Percentiles rank a stretch among this genome's conserved stretches.
Evolutionary conservation across 1,284 basidiomycete species (phyloP).

Genomic region (Cryptococcus neoformans): DNA sequence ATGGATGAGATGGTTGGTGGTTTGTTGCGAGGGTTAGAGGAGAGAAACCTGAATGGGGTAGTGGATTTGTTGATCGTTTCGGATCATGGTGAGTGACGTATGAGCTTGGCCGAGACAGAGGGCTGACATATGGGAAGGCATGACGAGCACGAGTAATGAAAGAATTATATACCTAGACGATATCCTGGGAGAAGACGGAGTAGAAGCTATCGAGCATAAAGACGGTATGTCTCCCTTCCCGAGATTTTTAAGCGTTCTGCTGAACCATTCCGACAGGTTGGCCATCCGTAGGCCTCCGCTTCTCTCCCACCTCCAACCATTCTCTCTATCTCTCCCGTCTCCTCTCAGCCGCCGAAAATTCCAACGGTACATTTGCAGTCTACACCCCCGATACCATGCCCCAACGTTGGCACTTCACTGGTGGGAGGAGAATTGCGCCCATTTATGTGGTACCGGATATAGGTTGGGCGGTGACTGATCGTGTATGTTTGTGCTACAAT

Average conservation of each 20-base stretch:
- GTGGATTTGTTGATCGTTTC: slow-evolving; percentile 87
- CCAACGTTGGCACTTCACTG: slow-evolving; percentile 67
- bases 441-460: slow-evolving; percentile 79
- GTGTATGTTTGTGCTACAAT: slow-evolving; percentile 19
- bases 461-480: slow-evolving; percentile 66
- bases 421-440: slow-evolving; percentile 73
- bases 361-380: slow-evolving; percentile 66
- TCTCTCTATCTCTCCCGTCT: slow-evolving; percentile 58
- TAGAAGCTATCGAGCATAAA: slow-evolving; percentile 61
- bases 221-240: slow-evolving; percentile 56
- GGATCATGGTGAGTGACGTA: slow-evolving; percentile 61
- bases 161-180: slow-evolving; percentile 77
- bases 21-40: slow-evolving; percentile 60
- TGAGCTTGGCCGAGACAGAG: not conserved
- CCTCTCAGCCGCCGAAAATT: slow-evolving; percentile 53
- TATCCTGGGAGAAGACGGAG: slow-evolving; percentile 66
- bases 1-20: slow-evolving; percentile 74
- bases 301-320: slow-evolving; percentile 59
- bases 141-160: slow-evolving; percentile 77
- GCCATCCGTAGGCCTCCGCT: slow-evolving; percentile 80
- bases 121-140: slow-evolving; percentile 50
- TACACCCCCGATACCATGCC: slow-evolving; percentile 81
- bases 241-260: not conserved
- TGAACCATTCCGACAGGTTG: slow-evolving; percentile 56
- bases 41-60: slow-evolving; percentile 74